Percentiles rank a stretch among this genome's conserved stretches.
Evolutionary conservation across 495 filamentous ascomycete genomes (phyloP).

Genomic region (Aspergillus saccharolyticus): DNA sequence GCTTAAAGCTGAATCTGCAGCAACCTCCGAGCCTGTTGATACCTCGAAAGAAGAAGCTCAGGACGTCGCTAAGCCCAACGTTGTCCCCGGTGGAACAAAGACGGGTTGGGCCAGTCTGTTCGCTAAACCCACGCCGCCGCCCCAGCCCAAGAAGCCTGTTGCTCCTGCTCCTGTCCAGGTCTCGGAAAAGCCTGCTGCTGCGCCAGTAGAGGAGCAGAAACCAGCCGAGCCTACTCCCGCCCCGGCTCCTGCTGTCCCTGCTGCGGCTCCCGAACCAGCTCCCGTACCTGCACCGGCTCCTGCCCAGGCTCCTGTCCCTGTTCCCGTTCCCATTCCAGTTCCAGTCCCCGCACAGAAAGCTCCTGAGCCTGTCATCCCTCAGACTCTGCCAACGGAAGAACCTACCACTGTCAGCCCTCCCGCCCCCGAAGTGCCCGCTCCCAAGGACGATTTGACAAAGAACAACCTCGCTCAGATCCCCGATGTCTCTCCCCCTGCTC

Average conservation of each 20-base stretch:
- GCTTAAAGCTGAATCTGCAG: slow-evolving; percentile 25
- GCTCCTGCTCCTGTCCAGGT: slow-evolving; percentile 38
- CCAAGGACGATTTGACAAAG: slow-evolving; percentile 84
- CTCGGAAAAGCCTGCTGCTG: slow-evolving; percentile 63
- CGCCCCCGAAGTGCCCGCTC: slow-evolving; percentile 53
- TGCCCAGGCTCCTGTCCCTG: slow-evolving; percentile 11
- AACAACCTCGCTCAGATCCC: slow-evolving; percentile 85
- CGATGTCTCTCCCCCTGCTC: slow-evolving; percentile 68
- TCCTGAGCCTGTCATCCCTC: slow-evolving; percentile 25
- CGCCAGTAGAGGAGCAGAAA: slow-evolving; percentile 35
- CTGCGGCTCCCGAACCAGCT: slow-evolving; percentile 7
- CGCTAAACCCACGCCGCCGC: slow-evolving; percentile 42
- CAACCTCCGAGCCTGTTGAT: slow-evolving; percentile 24
- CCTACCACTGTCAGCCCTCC: slow-evolving; percentile 41
- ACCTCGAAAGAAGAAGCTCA: slow-evolving; percentile 26
- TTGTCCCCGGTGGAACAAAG: slow-evolving; percentile 46
- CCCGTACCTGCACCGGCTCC: slow-evolving; percentile 12
- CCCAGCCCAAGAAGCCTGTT: slow-evolving; percentile 33
- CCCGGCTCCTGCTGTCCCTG: slow-evolving; percentile 14
- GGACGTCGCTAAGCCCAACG: slow-evolving; percentile 31
- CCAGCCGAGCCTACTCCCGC: slow-evolving; percentile 13
- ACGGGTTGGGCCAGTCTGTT: slow-evolving; percentile 64
- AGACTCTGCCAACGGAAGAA: slow-evolving; percentile 18
- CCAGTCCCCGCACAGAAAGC: slow-evolving; percentile 24
- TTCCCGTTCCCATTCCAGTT: slow-evolving; percentile 12